Evolutionary conservation across 352 stramenopile genomes (phyloP), one percentile per base, ranked within the genome.

Genomic region (Globisporangium mamillatum): DNA sequence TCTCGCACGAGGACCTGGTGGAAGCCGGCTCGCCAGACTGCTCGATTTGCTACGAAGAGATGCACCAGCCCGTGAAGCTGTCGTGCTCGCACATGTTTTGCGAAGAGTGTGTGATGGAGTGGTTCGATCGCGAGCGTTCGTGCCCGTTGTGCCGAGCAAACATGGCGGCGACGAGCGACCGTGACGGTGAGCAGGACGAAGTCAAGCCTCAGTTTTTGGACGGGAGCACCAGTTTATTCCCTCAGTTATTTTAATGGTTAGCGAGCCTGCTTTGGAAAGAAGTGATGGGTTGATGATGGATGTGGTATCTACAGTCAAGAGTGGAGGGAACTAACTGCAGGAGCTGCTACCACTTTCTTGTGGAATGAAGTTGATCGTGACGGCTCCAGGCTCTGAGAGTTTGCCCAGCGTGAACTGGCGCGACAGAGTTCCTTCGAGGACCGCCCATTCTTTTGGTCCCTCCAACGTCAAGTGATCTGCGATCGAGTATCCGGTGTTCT

Each of bases 51-150:
- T 94, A 94, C 64, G 86, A 94, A 41, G 34, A 72, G 2, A 92
- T 94, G 86, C 73, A 82, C 6, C 68, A 70, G 27, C 86, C 86
- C 9, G 86, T 94, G 32, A 89, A 93, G 60, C 80, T 94, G 24
- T 74, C 73, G 59, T 94, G 86, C 55, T 78, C 82, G 48, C 86
- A 94, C 71, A 86, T 94, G 77, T 94, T 94, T 66, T 94, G 86
- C 64, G 86, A 94, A 70, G 86, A 93, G 48, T 94, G 86, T 64
- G 84, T 94, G 54, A 85, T 78, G 27, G 86, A 94, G 57, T 94
- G 86, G 86, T 90, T 94, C 64, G 84, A 94, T 44, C 84, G 88
- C 61, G 86, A 94, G 69, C 82, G 84, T n/a, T 91, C 82, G 3
- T 94, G 86, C 29, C 86, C 86, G 12, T 74, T 94, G 8, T 94